Conservation (phyloP, 2,329 filamentous ascomycete genomes). For the Pyrenochaeta sp. region DNA sequence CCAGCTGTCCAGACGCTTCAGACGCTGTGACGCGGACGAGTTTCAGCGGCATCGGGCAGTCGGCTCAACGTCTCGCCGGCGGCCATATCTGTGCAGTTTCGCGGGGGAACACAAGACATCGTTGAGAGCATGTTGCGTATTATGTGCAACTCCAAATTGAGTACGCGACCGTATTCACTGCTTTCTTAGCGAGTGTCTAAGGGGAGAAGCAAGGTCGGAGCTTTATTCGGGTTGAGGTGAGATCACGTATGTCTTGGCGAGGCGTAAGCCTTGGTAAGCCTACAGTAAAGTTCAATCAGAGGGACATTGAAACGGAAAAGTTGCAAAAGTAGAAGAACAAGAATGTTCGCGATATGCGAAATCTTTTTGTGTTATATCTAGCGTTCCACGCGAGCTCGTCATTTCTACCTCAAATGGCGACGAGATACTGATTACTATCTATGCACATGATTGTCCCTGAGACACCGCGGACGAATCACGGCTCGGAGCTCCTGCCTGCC, state of each 20-base stretch:
- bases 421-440: neutral
- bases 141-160: neutral
- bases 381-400: neutral
- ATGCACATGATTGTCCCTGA: neutral
- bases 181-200: neutral
- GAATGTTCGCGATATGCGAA: neutral
- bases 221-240: neutral
- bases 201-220: neutral
- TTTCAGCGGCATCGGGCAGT: slow-evolving; percentile 26
- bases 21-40: slow-evolving; percentile 27
- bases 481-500: neutral
- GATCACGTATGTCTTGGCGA: neutral
- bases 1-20: neutral
- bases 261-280: neutral
- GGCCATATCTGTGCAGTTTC: neutral
- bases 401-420: neutral
- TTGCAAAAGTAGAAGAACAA: neutral
- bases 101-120: neutral
- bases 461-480: neutral
- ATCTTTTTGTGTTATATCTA: neutral
- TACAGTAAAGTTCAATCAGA: neutral
- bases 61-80: neutral
- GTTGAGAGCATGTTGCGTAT: neutral
- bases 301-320: neutral
- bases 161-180: neutral